Base-by-base conservation (phyloP, 768 basidiomycete species). In the Fibroporia radiculosa region DNA sequence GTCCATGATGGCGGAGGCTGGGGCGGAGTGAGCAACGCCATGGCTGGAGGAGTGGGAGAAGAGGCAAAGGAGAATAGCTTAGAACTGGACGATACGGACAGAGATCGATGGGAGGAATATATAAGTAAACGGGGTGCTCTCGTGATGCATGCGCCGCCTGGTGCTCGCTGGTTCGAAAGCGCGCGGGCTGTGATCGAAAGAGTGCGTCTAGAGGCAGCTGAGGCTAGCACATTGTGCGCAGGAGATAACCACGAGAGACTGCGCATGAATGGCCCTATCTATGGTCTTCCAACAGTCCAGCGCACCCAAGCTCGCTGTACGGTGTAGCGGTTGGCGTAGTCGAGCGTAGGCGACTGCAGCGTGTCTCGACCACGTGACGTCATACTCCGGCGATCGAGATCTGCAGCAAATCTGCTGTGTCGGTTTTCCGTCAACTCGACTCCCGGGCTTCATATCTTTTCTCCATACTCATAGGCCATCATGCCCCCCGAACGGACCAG, bases 1-100 rank as follows among this genome's bases (percentile, higher is more conserved):
- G 72, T 70, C 85, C 85, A 89, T 23, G 61, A 55, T 10, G 80
- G 81, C 2, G 86, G 64, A 22, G 73, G 57, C 55, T 88, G 83
- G 1, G 88, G 84, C 24, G 85, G 77, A 13, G 64, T 71, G 26
- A 86, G 53, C 14, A 70, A 57, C 66, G 75, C 70, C 63, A 73
- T 71, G 40, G 49, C 35, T 18, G 39, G 6, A 16, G 41, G 19
- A n/a, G 41, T 13, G 22, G 24, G 6, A 42, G 41, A 7, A 28
- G 27, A 29, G 8, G 41, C 13, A 11, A 23, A 29, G n/a, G 41
- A 42, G 19, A 42, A 27, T 16, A 32, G 41, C 28, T 29, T 25
- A 27, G 27, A 6, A 16, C 12, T 27, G 10, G 41, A 8, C 4
- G 22, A 19, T 18, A 19, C 32, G 41, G 29, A 31, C 29, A 31